Base-by-base conservation (phyloP, 768 basidiomycete genomes). In the Tephrocybe sp. region DNA sequence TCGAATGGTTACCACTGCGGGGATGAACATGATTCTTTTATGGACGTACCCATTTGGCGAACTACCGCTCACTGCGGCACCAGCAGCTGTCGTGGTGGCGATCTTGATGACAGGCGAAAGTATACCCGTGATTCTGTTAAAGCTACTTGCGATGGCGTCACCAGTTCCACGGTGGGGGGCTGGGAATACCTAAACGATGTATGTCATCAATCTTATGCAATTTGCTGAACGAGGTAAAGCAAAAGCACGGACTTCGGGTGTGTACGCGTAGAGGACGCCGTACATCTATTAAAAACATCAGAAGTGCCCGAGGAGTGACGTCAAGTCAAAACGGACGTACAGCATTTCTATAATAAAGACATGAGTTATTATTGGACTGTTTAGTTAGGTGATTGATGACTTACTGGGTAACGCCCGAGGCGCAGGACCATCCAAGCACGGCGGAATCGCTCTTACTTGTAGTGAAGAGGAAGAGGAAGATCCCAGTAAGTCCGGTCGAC, bases 101-200 rank as follows among this genome's bases (percentile, higher is more conserved):
- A 78, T 78, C 52, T 77, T 76, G 60, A 78, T 75, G 31, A 77
- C 65, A 24, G 78, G 78, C 0, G 76, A 69, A 27, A 78, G 70
- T 45, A 79, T 63, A 9, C 75, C 78, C 27, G 70, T 71, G 32
- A 77, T 68, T 28, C 76, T 69, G 57, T 80, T 80, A 55, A 79
- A 68, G 70, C 74, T 52, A 70, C 71, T 53, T 63, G 75, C 55
- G 72, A 72, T 52, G 3, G 79, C 79, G 47, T 79, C 75, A 9
- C 78, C 79, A 0, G 79, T 80, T 2, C 81, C 81, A 28, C 81
- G 73, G 53, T 79, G 77, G 3, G 78, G 75, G 0, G 78, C 77
- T 0, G 81, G 77, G 66, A 83, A 83, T 16, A 79, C 65, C 65
- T 67, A 39, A 1, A 27, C 16, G 15, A 9, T 5, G 12, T 28